Evolutionary conservation across 2,329 filamentous ascomycete species (phyloP).

Genomic region (Alternaria gaisen): DNA sequence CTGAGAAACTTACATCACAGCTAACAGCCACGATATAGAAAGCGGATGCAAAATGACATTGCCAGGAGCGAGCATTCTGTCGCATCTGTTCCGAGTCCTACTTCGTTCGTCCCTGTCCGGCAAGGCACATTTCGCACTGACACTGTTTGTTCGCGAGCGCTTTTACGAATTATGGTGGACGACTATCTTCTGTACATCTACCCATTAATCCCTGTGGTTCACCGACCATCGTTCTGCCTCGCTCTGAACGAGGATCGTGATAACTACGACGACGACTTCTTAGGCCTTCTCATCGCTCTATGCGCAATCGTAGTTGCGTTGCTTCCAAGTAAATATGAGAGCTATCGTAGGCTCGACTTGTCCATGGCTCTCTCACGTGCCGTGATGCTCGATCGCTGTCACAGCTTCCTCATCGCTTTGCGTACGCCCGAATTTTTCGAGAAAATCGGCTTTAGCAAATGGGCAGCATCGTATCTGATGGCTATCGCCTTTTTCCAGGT

Average conservation of each 20-base stretch:
- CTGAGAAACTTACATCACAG: too few species aligned
- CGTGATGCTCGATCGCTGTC: background rate
- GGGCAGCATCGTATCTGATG: slow-evolving; percentile 17
- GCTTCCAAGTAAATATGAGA: too few species aligned
- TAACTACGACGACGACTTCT: background rate
- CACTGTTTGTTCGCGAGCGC: background rate
- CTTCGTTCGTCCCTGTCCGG: background rate
- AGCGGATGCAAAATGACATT: too few species aligned
- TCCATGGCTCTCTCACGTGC: background rate
- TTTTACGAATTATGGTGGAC: background rate
- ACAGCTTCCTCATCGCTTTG: background rate
- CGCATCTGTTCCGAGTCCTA: too few species aligned
- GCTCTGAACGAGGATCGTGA: background rate
- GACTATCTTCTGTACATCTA: slow-evolving; percentile 7
- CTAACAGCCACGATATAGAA: too few species aligned
- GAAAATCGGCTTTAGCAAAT: slow-evolving; percentile 8
- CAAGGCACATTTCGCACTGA: background rate
- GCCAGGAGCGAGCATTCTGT: too few species aligned
- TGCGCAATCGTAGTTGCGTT: background rate
- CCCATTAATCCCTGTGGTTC: slow-evolving; percentile 4
- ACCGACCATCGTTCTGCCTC: slow-evolving; percentile 4
- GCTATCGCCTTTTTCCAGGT: slow-evolving; percentile 18
- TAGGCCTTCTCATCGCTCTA: background rate
- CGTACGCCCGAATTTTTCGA: background rate
- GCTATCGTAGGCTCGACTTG: background rate